These are phyloP conservation scores for Cydonia oblonga DNA, from an alignment of 331 rosid genomes.

Conservation along the genomic window DNA sequence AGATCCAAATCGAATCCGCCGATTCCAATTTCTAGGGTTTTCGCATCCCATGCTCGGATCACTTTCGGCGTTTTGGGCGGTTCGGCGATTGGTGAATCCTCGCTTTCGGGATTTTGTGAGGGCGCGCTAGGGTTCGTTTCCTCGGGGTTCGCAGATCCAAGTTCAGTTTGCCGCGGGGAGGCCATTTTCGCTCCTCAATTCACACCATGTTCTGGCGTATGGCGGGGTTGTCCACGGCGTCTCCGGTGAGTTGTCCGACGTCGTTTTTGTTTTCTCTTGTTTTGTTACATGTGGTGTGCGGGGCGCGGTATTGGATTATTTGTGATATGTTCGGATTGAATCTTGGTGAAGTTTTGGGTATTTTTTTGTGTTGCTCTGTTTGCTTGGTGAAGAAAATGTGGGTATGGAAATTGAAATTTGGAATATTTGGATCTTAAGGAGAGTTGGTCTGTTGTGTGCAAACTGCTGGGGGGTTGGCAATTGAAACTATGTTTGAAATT, in stretches of 20 bases:
- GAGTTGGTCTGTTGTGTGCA: not conserved
- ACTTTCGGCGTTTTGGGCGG: not conserved
- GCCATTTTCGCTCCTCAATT: slow-evolving; percentile 16
- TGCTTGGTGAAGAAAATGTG: slow-evolving; percentile 22
- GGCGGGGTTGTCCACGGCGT: slow-evolving; percentile 92
- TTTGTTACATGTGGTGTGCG: not conserved
- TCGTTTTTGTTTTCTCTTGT: slow-evolving; percentile 4
- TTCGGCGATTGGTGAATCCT: slow-evolving; percentile 13
- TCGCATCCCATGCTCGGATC: slow-evolving; percentile 15
- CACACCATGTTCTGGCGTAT: slow-evolving; percentile 96
- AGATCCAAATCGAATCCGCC: slow-evolving; percentile 35
- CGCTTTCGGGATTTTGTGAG: slow-evolving; percentile 13
- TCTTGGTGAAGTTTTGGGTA: not conserved
- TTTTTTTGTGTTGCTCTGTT: slow-evolving; percentile 7
- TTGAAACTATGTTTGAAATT: not conserved
- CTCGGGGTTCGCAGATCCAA: slow-evolving; percentile 59
- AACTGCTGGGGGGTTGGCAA: not conserved
- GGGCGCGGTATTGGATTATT: not conserved
- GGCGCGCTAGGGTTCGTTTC: slow-evolving; percentile 51
- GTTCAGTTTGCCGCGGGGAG: slow-evolving; percentile 9
- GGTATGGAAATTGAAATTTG: slow-evolving; percentile 2
- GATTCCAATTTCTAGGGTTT: slow-evolving; percentile 54
- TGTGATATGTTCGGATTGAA: slow-evolving; percentile 3
- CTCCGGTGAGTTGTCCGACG: slow-evolving; percentile 70
- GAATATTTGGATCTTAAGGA: not conserved